Base-by-base conservation (phyloP, 2,329 filamentous ascomycete species). In the Neonectria hederae region DNA sequence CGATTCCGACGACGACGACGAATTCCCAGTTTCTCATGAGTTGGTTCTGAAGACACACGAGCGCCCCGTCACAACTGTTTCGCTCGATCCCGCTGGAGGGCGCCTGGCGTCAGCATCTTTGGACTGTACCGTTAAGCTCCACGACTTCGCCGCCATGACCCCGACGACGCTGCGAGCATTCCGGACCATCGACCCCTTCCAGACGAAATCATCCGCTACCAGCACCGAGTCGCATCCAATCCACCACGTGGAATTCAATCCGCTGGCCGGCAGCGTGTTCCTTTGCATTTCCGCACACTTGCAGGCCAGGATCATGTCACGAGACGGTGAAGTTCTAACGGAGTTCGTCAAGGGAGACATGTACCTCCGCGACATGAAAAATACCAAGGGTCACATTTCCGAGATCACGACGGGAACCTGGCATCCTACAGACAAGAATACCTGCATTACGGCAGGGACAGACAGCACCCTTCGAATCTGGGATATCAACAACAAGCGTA, bases 281-380 rank as follows among this genome's bases (percentile, higher is more conserved):
- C 87, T 99, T 35, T 97, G 96, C 71, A 85, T 98, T 48, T 92
- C 94, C 8, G 94, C 95, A 7, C 92, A 95, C 43, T 90, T 95
- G 2, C 95, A 98, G 77, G 93, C 95, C 13, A 94, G 94, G 77
- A 89, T 99, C 24, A 85, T 98, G 77, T 92, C 89, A 72, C 89
- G 96, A 74, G 95, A 99, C 81, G 96, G 96, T 42, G 93, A 97
- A 48, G 85, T 92, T 8, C 73, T 97, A 53, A 90, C 91, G 1
- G 94, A 97, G 75, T 98, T 97, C 69, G 91, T 94, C 71, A 99
- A 99, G 80, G 96, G 96, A 49, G 96, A 99, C 77, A 98, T 98
- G 94, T 99, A 99, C 74, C 82, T 99, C 69, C 88, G 95, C 59
- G 96, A 99, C 77, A 97, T 98, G 91, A 89, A 97, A 79, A 94